Percentiles rank a stretch among this genome's conserved stretches.
These are phyloP conservation scores for Lolium rigidum DNA, from an alignment of 176 grass and related monocot species.

Conservation along the genomic window DNA sequence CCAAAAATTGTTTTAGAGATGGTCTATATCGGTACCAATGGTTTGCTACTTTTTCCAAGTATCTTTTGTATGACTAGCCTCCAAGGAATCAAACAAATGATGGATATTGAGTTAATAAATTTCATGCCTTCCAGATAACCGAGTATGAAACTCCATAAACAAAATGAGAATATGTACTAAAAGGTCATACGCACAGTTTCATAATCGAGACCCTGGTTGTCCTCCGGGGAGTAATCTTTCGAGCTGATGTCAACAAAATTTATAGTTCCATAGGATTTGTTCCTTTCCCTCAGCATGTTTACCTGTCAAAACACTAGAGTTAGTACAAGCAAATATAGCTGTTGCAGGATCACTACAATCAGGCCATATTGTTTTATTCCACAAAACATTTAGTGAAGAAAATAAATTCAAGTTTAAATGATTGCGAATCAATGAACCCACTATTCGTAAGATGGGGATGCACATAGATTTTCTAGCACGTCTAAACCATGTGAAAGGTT, in stretches of 20 bases:
- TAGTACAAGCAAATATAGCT: constrained; percentile 12
- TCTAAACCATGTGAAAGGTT: neutral
- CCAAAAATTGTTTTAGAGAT: neutral
- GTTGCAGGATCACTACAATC: neutral
- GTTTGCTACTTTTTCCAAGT: neutral
- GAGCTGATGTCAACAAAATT: too few relatives aligned
- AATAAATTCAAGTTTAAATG: constrained; percentile 24
- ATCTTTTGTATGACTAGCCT: neutral
- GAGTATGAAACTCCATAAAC: neutral
- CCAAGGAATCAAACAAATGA: neutral
- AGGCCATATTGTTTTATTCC: neutral
- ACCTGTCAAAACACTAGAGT: constrained; percentile 55
- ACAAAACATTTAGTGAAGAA: neutral
- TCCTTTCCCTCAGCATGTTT: constrained; percentile 88
- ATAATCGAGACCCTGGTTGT: constrained; percentile 87
- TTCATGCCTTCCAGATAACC: neutral
- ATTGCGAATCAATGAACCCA: neutral
- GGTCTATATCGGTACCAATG: neutral
- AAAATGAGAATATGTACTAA: neutral
- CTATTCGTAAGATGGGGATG: neutral
- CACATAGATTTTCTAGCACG: neutral
- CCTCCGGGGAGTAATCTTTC: constrained; percentile 78
- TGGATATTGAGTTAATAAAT: neutral
- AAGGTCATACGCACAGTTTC: constrained; percentile 66
- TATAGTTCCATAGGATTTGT: constrained; percentile 83